A percentile compares a stretch with the other conserved stretches of the same genome.
Conservation (phyloP, 2,329 filamentous ascomycete genomes). For the Sordariomycetes sp. region DNA sequence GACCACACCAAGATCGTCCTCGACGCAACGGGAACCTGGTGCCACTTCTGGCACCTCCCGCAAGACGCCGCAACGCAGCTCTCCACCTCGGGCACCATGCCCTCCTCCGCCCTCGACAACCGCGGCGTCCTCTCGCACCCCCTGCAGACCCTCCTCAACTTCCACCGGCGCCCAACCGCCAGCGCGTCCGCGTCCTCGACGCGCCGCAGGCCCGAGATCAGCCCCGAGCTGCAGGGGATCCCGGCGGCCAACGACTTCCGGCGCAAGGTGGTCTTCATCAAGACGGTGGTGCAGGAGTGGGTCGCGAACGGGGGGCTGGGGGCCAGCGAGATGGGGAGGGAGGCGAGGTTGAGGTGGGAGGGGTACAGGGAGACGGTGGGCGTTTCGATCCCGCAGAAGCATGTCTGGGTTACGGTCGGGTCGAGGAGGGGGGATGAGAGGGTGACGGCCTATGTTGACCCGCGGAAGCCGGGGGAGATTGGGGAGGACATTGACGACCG, state of each 20-base stretch:
- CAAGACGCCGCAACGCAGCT: slow-evolving; percentile 57
- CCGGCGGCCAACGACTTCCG: slow-evolving; percentile 62
- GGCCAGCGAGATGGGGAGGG: slow-evolving; percentile 44
- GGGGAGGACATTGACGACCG: slow-evolving; percentile 36
- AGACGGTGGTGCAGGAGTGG: slow-evolving; percentile 58
- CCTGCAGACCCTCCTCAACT: slow-evolving; percentile 61
- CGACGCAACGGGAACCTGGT: slow-evolving; percentile 59
- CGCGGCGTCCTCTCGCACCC: slow-evolving; percentile 61
- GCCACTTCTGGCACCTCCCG: slow-evolving; percentile 66
- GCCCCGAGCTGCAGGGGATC: slow-evolving; percentile 46
- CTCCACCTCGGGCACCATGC: slow-evolving; percentile 50
- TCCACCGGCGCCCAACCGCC: slow-evolving; percentile 27
- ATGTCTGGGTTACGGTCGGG: slow-evolving; percentile 58
- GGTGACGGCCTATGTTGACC: slow-evolving; percentile 40
- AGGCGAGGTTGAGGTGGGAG: slow-evolving; percentile 41
- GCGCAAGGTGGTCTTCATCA: slow-evolving; percentile 62
- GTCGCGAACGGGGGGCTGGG: slow-evolving; percentile 56
- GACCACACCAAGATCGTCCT: slow-evolving; percentile 79
- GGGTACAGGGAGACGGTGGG: slow-evolving; percentile 42
- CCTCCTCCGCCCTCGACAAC: slow-evolving; percentile 55
- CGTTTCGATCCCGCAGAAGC: slow-evolving; percentile 40
- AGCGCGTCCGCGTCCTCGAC: slow-evolving; percentile 19
- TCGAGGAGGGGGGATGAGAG: slow-evolving; percentile 45
- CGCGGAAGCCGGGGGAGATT: slow-evolving; percentile 35
- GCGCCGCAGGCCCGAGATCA: slow-evolving; percentile 46